Evolutionary conservation across 148 eudicot genomes (phyloP).

Genomic region (Limonium bicolor): DNA sequence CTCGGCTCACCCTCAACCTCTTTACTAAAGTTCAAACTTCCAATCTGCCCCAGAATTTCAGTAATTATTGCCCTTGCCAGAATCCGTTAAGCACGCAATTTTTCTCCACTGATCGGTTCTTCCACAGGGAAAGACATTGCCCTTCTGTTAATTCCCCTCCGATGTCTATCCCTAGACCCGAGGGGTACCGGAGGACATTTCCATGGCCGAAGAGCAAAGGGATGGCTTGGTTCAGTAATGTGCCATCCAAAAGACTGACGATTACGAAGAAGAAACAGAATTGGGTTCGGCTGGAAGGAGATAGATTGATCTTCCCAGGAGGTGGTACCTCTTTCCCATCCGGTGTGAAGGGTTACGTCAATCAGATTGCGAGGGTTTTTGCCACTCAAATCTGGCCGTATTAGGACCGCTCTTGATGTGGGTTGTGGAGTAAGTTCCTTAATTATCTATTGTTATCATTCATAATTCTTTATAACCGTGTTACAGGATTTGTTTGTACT

Average conservation of each 20-base stretch:
- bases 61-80: conserved; percentile 34
- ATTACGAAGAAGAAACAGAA: conserved; percentile 28
- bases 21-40: background rate
- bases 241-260: conserved; percentile 23
- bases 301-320: conserved; percentile 33
- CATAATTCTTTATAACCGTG: too few relatives aligned
- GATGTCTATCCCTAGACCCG: conserved; percentile 34
- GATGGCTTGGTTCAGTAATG: conserved; percentile 43
- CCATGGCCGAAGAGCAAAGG: conserved; percentile 46
- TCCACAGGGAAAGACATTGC: conserved; percentile 55
- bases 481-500: too few relatives aligned
- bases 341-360: conserved; percentile 30
- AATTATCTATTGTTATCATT: too few relatives aligned
- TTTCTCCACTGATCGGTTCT: conserved; percentile 2
- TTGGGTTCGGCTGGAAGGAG: conserved; percentile 36
- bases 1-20: conserved; percentile 1
- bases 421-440: conserved; percentile 64
- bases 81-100: conserved; percentile 9
- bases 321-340: conserved; percentile 41
- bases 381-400: conserved; percentile 23
- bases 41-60: conserved; percentile 29
- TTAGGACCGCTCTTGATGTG: conserved; percentile 40
- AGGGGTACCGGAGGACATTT: conserved; percentile 32
- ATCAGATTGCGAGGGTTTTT: conserved; percentile 18
- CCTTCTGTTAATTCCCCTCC: conserved; percentile 19